Percentiles rank a stretch among this genome's conserved stretches.
phyloP scores from a whole-genome alignment of 768 basidiomycete genomes.

The Amanita fuliginea region DNA sequence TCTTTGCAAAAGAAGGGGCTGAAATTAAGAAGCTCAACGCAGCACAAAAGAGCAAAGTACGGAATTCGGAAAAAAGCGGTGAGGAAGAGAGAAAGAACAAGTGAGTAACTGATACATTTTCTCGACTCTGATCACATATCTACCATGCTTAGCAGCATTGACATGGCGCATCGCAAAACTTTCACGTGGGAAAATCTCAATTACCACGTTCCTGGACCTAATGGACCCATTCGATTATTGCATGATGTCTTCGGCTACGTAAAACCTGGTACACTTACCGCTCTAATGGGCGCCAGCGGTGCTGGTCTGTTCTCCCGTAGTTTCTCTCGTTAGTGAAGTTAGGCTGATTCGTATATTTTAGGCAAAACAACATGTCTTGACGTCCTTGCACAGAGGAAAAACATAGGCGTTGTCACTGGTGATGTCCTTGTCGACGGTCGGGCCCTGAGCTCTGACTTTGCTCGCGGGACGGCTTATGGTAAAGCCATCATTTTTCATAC shows the following conservation, averaged over 20 bases:
- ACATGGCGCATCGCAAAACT: constrained; percentile 28
- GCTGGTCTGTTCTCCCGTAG: constrained; percentile 34
- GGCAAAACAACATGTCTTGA: constrained; percentile 71
- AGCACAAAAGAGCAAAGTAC: constrained; percentile 37
- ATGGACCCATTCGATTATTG: constrained; percentile 50
- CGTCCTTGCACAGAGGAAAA: constrained; percentile 64
- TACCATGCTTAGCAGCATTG: constrained; percentile 7
- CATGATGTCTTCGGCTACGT: constrained; percentile 78
- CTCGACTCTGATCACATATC: not conserved
- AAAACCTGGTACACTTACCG: constrained; percentile 77
- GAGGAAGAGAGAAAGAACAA: constrained; percentile 10
- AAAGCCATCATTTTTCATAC: constrained; percentile 15
- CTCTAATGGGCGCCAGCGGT: constrained; percentile 80
- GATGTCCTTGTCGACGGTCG: constrained; percentile 57
- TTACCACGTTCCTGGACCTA: constrained; percentile 63
- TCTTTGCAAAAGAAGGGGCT: constrained; percentile 49
- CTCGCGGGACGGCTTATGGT: constrained; percentile 70
- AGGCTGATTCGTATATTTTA: constrained; percentile 8
- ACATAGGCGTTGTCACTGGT: constrained; percentile 55
- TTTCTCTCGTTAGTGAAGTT: not conserved
- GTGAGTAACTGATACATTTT: constrained; percentile 7
- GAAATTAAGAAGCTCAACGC: constrained; percentile 48
- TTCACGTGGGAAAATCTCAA: constrained; percentile 80
- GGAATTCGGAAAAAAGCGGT: constrained; percentile 19
- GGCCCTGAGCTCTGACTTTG: constrained; percentile 43